Base-by-base conservation (phyloP, 225 moss, liverwort and hornwort species). In the Physcomitrium patens region DNA sequence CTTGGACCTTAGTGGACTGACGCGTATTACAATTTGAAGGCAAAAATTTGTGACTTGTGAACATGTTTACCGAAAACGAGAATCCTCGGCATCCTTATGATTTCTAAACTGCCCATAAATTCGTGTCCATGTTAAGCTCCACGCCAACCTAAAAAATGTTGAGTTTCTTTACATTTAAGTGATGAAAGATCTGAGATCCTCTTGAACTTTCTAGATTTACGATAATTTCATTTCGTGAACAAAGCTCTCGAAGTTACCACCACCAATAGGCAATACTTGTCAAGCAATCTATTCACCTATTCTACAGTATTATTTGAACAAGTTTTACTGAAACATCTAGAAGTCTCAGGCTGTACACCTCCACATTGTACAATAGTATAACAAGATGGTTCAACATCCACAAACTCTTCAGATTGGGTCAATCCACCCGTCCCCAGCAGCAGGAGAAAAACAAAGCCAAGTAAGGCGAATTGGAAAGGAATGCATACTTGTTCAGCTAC, bases 351-450 rank as follows among this genome's bases (percentile, higher is more conserved):
- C 31, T 37, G 31, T 37, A 37, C 31, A 37, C 31, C 5, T 37
- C 31, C 31, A 37, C 7, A 1, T 37, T 37, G 31, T 37, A 37
- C 4, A 37, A 37, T 7, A 37, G 26, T 28, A n/a, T 63, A 8
- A 15, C 31, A 12, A 41, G 20, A 37, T 50, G 14, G 15, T 62
- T 24, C n/a, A 1, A 60, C n/a, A 22, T 6, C 3, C 11, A 70
- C n/a, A 52, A 16, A 43, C 53, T 23, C 73, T 42, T 45, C 27
- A 24, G 18, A 65, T 75, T 66, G 66, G 65, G 74, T 56, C 74
- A 65, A 47, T 18, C 10, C 46, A 63, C 47, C 37, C 41, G 51
- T 7, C 31, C 31, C 31, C 31, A 37, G 31, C 31, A n/a, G 41
- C 72, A 65, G 17, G 63, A 42, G 11, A 44, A 63, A 22, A 12